A percentile compares a stretch with the other conserved stretches of the same genome.
These are phyloP conservation scores for Phoma sp. DNA, from an alignment of 2,329 filamentous ascomycete genomes.

Conservation along the genomic window DNA sequence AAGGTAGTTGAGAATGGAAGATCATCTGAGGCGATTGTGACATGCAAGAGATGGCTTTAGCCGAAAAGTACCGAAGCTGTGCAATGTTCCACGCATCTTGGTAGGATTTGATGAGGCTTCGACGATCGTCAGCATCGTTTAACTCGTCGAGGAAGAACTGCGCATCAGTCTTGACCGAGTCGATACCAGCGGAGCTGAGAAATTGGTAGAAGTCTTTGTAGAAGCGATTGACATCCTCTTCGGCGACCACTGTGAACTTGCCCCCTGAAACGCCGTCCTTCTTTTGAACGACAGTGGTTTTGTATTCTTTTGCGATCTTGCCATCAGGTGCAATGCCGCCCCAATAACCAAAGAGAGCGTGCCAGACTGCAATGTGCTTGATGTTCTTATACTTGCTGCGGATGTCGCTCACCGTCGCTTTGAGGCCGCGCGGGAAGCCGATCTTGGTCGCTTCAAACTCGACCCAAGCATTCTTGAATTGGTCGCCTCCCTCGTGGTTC, in stretches of 20 bases:
- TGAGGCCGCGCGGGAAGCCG: constrained; percentile 81
- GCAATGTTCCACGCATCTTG: constrained; percentile 86
- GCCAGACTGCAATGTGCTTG: constrained; percentile 90
- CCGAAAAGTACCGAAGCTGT: constrained; percentile 77
- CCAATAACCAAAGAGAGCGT: constrained; percentile 72
- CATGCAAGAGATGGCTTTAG: constrained; percentile 90
- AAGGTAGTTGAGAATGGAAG: constrained; percentile 81
- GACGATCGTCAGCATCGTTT: constrained; percentile 70
- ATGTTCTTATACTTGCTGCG: constrained; percentile 73
- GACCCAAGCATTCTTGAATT: constrained; percentile 62
- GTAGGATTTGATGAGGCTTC: constrained; percentile 74
- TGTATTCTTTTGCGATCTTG: constrained; percentile 77
- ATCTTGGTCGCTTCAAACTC: constrained; percentile 84
- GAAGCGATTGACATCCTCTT: constrained; percentile 74
- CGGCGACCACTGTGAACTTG: constrained; percentile 74
- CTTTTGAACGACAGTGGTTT: constrained; percentile 67
- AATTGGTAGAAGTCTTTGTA: constrained; percentile 94
- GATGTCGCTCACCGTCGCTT: constrained; percentile 71
- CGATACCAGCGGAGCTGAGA: constrained; percentile 73
- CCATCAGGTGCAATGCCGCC: constrained; percentile 80
- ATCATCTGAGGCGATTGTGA: constrained; percentile 85
- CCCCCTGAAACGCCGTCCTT: constrained; percentile 64
- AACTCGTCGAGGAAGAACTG: constrained; percentile 88
- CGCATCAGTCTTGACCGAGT: constrained; percentile 90
- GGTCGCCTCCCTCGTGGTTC: constrained; percentile 55